phyloP scores from a whole-genome alignment of 2,329 filamentous ascomycete genomes.

The Acrodontium crateriforme region DNA sequence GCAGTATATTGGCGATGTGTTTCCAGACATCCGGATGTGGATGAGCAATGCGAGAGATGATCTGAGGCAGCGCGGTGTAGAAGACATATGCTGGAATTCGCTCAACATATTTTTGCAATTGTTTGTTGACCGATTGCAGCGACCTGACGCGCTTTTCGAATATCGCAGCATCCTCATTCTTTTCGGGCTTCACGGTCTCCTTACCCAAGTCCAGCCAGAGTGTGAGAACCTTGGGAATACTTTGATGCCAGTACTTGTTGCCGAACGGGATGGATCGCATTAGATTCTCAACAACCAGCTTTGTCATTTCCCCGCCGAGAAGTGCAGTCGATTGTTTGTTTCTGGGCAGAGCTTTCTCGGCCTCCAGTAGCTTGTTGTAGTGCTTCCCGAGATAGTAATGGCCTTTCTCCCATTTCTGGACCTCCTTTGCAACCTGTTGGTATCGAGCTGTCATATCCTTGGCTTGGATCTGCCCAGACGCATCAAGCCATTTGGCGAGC shows the following conservation, averaged over 20 bases:
- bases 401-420: slow-evolving; percentile 76
- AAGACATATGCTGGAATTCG: slow-evolving; percentile 63
- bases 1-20: slow-evolving; percentile 63
- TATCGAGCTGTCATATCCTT: slow-evolving; percentile 69
- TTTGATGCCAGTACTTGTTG: slow-evolving; percentile 93
- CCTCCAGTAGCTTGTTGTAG: slow-evolving; percentile 91
- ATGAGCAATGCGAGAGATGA: slow-evolving; percentile 92
- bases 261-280: slow-evolving; percentile 74
- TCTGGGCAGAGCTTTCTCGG: slow-evolving; percentile 62
- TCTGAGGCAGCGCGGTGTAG: slow-evolving; percentile 75
- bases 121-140: slow-evolving; percentile 55
- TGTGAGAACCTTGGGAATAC: slow-evolving; percentile 77
- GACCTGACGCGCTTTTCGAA: slow-evolving; percentile 45
- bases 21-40: slow-evolving; percentile 65
- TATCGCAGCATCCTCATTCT: slow-evolving; percentile 32
- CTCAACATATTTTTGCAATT: slow-evolving; percentile 65
- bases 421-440: slow-evolving; percentile 60
- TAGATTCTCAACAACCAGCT: slow-evolving; percentile 88
- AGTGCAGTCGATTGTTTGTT: slow-evolving; percentile 49
- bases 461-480: slow-evolving; percentile 82
- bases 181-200: slow-evolving; percentile 36
- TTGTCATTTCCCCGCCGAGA: slow-evolving; percentile 68
- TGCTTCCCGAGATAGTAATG: slow-evolving; percentile 95
- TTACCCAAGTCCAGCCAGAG: slow-evolving; percentile 88
- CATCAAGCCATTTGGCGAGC: slow-evolving; percentile 92